Evolutionary conservation across 345 rosid species (phyloP).

Genomic region (Camelina hispida): DNA sequence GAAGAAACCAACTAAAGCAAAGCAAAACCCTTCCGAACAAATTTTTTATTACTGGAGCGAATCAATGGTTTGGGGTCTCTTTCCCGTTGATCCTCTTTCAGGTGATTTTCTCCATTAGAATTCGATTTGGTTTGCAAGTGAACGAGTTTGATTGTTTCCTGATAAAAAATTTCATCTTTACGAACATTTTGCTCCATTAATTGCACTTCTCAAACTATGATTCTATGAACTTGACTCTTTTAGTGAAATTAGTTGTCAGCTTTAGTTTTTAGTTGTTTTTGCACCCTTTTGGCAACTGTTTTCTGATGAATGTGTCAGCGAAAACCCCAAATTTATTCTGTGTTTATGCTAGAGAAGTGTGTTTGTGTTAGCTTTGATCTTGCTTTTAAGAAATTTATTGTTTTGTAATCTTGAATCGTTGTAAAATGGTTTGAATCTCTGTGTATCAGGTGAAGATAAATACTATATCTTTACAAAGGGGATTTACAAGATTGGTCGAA

Average conservation of each 20-base stretch:
- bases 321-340: slow-evolving; percentile 9
- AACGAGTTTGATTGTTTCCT: slow-evolving; percentile 22
- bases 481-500: slow-evolving; percentile 74
- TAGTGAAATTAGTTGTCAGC: no score
- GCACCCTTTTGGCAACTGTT: neutral
- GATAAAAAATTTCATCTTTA: neutral
- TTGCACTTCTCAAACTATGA: neutral
- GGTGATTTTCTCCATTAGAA: slow-evolving; percentile 41
- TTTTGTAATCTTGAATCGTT: no score
- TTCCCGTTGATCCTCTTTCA: slow-evolving; percentile 74
- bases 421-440: neutral
- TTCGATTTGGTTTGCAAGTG: slow-evolving; percentile 23
- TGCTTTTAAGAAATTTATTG: neutral
- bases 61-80: slow-evolving; percentile 81
- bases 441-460: slow-evolving; percentile 64
- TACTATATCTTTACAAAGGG: slow-evolving; percentile 71
- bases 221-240: neutral
- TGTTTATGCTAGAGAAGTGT: slow-evolving; percentile 1
- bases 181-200: neutral
- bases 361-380: neutral
- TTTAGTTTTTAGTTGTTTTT: neutral
- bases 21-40: slow-evolving; percentile 9
- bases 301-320: slow-evolving; percentile 2
- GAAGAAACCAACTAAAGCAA: neutral
- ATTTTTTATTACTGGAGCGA: slow-evolving; percentile 13